Conservation (phyloP, 257 asterid species). For the Parsonsia alboflavescens region DNA sequence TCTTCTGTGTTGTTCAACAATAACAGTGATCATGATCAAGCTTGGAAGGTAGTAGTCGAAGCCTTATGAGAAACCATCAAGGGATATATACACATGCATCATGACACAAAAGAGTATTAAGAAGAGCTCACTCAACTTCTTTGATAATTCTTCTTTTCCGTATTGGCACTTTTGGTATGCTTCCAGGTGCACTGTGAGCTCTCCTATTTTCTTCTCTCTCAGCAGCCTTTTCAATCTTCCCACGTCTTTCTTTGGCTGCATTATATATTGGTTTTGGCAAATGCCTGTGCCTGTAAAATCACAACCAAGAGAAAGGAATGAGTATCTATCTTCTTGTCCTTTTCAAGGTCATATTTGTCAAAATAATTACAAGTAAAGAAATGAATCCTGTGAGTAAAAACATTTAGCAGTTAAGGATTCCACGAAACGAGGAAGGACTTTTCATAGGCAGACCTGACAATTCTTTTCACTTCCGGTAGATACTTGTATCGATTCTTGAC, state of each 20-base stretch:
- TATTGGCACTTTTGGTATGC: slow-evolving; percentile 44
- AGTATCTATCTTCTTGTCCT: not conserved
- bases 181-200: slow-evolving; percentile 92
- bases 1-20: not conserved
- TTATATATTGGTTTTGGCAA: slow-evolving; percentile 77
- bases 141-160: slow-evolving; percentile 64
- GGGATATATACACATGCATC: not conserved
- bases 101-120: not conserved
- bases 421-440: not conserved
- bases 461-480: slow-evolving; percentile 85
- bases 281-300: slow-evolving; percentile 75
- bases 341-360: not conserved
- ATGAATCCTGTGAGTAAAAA: not conserved
- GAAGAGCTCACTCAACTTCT: slow-evolving; percentile 54
- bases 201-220: slow-evolving; percentile 69
- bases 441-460: slow-evolving; percentile 54
- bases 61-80: not conserved
- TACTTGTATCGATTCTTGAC: slow-evolving; percentile 89
- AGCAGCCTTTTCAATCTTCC: slow-evolving; percentile 54
- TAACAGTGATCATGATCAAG: not conserved
- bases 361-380: not conserved
- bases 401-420: not conserved
- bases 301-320: slow-evolving; percentile 3
- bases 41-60: not conserved
- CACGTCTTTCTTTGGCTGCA: slow-evolving; percentile 60